phyloP scores from a whole-genome alignment of 192 early-diverging fungal species.

The Coemansia sp. region DNA sequence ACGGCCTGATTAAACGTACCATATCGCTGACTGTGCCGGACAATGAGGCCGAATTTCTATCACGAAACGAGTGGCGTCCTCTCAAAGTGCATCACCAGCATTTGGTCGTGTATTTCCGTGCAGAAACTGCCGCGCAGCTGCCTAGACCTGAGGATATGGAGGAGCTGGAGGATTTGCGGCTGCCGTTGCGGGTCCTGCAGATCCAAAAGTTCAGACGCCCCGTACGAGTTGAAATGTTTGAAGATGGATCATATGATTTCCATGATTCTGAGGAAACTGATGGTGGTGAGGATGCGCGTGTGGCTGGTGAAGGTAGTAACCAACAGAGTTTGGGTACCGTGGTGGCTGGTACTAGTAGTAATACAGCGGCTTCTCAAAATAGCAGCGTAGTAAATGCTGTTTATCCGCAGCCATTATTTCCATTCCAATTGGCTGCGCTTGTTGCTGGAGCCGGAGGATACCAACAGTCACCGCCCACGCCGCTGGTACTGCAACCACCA shows the following conservation, averaged over 20 bases:
- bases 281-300: background rate
- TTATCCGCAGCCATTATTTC: background rate
- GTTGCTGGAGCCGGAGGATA: background rate
- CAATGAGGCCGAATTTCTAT: constrained; percentile 32
- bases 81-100: constrained; percentile 43
- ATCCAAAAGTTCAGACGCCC: constrained; percentile 47
- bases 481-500: constrained; percentile 12
- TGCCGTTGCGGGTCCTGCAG: constrained; percentile 28
- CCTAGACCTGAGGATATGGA: constrained; percentile 43
- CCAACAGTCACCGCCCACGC: constrained; percentile 2
- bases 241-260: constrained; percentile 25
- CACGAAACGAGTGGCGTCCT: constrained; percentile 9
- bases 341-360: background rate
- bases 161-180: constrained; percentile 24
- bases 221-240: constrained; percentile 21
- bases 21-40: constrained; percentile 69
- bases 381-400: background rate
- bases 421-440: background rate
- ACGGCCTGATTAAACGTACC: constrained; percentile 76
- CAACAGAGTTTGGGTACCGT: background rate
- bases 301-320: background rate
- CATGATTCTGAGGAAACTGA: constrained; percentile 32
- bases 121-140: constrained; percentile 21
- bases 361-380: background rate
- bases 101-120: constrained; percentile 35